phyloP scores from a whole-genome alignment of 805 yeast species.

The Yamadazyma insecticola region DNA sequence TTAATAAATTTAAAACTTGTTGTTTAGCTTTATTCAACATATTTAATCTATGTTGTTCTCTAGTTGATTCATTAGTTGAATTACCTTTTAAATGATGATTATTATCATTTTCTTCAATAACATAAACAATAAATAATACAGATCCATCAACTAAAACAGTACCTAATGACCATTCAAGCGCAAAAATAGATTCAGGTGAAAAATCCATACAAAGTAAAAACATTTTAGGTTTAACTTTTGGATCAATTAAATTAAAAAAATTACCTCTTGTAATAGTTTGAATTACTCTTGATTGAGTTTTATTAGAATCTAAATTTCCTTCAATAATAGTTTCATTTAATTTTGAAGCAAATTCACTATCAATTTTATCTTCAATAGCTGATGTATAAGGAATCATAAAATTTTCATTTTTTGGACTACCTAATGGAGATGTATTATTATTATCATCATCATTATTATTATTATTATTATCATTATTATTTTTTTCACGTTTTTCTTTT shows the following conservation, averaged over 20 bases:
- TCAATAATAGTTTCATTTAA: constrained; percentile 50
- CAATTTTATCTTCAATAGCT: constrained; percentile 61
- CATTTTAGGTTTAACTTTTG: constrained; percentile 47
- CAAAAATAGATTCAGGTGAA: constrained; percentile 76
- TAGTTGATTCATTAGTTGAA: constrained; percentile 27
- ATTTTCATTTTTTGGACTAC: constrained; percentile 13
- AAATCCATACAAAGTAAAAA: constrained; percentile 78
- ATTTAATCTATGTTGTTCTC: constrained; percentile 33
- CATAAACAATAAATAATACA: constrained; percentile 68
- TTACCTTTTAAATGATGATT: constrained; percentile 41
- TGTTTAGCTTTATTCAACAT: constrained; percentile 41
- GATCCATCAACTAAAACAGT: constrained; percentile 79
- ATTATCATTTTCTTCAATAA: constrained; percentile 44
- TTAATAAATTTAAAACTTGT: constrained; percentile 46
- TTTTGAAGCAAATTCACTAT: constrained; percentile 53
- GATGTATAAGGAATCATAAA: constrained; percentile 62
- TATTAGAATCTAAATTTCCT: constrained; percentile 53
- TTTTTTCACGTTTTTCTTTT: constrained; percentile 11
- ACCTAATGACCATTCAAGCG: constrained; percentile 86
- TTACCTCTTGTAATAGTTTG: constrained; percentile 68
- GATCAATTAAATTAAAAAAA: constrained; percentile 49
- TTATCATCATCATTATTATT: constrained; percentile 7
- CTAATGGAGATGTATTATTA: background rate
- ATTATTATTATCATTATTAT: constrained; percentile 13
- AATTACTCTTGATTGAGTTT: constrained; percentile 53